Conservation (phyloP, 345 rosid genomes). For the Trapa bicornis region DNA sequence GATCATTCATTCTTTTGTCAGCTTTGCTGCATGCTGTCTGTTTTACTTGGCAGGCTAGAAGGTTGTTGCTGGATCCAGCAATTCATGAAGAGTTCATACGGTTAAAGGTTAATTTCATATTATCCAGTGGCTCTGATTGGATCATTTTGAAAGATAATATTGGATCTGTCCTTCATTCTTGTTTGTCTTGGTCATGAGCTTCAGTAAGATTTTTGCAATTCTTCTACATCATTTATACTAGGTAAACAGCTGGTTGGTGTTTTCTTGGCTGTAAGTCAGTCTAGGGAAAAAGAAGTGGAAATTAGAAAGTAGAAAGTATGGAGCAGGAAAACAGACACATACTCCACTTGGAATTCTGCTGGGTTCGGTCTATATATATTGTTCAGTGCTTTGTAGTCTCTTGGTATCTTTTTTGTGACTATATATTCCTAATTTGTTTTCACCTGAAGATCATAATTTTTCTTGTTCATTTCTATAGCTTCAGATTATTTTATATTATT, state of each 20-base stretch:
- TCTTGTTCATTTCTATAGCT: neutral
- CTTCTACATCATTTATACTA: neutral
- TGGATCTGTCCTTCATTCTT: neutral
- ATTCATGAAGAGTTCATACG: conserved; percentile 93
- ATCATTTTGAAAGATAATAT: neutral
- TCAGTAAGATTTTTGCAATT: neutral
- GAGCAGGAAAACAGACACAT: neutral
- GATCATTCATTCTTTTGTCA: neutral
- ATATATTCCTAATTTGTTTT: neutral
- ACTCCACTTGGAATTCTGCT: neutral
- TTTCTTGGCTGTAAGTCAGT: neutral
- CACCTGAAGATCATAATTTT: neutral
- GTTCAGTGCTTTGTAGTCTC: neutral
- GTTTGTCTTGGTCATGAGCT: neutral
- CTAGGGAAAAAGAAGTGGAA: neutral
- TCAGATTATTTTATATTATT: neutral
- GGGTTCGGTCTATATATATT: neutral
- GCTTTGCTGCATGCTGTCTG: neutral
- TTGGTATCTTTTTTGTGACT: neutral
- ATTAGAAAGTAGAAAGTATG: neutral
- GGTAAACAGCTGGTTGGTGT: neutral
- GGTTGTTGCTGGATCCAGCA: conserved; percentile 88
- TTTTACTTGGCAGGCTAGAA: conserved; percentile 58
- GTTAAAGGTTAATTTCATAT: conserved; percentile 42
- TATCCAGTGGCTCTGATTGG: neutral